Percentiles rank a stretch among this genome's conserved stretches.
Conservation (phyloP, 768 basidiomycete genomes). For the Boletus barrowsii region DNA sequence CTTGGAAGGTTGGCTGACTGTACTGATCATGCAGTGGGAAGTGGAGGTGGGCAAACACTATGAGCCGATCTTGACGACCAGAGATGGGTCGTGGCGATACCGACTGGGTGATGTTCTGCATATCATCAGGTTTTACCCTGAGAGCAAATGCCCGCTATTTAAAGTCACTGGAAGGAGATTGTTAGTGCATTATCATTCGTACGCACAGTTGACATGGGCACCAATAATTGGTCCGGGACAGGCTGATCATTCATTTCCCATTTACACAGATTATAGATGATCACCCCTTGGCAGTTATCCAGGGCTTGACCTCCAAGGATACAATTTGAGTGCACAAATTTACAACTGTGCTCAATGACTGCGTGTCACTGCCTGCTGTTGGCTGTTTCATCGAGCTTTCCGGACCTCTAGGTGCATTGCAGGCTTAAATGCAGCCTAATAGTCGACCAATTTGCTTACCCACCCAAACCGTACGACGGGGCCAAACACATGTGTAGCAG, state of each 20-base stretch:
- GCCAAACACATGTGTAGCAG: neutral
- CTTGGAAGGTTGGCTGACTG: neutral
- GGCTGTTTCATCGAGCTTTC: conserved; percentile 17
- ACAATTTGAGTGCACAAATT: conserved; percentile 12
- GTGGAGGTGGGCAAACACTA: conserved; percentile 16
- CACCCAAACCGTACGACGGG: conserved; percentile 1
- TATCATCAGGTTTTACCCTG: conserved; percentile 13
- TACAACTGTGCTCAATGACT: conserved; percentile 14
- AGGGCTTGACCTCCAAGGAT: neutral
- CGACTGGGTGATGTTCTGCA: conserved; percentile 17
- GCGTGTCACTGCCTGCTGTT: neutral
- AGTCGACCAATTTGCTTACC: neutral
- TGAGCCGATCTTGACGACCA: conserved; percentile 20
- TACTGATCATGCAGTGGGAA: conserved; percentile 12
- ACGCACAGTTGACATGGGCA: too few relatives aligned
- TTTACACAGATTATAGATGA: conserved; percentile 5
- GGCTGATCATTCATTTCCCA: conserved; percentile 6
- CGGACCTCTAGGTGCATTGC: conserved; percentile 9
- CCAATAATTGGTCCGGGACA: neutral
- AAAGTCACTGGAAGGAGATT: conserved; percentile 13
- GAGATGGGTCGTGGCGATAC: conserved; percentile 25
- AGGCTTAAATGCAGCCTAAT: too few relatives aligned
- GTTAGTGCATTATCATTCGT: conserved; percentile 8
- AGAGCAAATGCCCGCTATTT: conserved; percentile 9
- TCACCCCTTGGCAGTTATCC: conserved; percentile 7